Evolutionary conservation across 2,329 filamentous ascomycete species (phyloP).

Genomic region (Apiospora koreana): DNA sequence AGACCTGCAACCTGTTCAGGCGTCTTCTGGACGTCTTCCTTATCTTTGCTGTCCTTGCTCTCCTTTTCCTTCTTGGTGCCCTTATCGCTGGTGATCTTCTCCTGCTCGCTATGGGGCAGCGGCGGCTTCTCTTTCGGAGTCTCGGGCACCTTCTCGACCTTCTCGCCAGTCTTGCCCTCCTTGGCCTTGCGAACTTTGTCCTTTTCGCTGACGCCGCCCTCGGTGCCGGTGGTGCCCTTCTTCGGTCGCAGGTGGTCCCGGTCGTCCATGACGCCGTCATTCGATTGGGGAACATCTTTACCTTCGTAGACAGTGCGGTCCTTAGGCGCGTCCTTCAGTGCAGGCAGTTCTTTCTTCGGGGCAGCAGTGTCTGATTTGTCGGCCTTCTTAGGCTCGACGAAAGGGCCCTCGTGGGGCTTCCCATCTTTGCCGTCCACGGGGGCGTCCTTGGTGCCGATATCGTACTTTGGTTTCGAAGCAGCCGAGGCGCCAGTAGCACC

Average conservation of each 20-base stretch:
- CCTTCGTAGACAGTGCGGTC: conserved; percentile 59
- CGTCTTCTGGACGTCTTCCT: conserved; percentile 39
- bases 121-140: conserved; percentile 84
- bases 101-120: conserved; percentile 77
- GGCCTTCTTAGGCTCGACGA: conserved; percentile 57
- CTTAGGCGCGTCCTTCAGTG: conserved; percentile 50
- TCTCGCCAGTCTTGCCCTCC: conserved; percentile 66
- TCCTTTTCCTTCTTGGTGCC: conserved; percentile 41
- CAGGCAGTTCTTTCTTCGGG: conserved; percentile 40
- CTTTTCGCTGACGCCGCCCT: conserved; percentile 87
- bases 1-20: conserved; percentile 48
- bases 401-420: conserved; percentile 87
- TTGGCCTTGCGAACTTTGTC: conserved; percentile 72
- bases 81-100: conserved; percentile 56
- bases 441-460: conserved; percentile 67
- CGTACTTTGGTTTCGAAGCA: conserved; percentile 35
- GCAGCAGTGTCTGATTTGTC: conserved; percentile 35
- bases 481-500: conserved; percentile 26
- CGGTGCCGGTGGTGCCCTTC: conserved; percentile 83
- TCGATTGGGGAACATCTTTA: conserved; percentile 61
- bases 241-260: conserved; percentile 74
- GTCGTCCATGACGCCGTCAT: conserved; percentile 93
- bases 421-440: conserved; percentile 93
- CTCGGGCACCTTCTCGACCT: conserved; percentile 73
- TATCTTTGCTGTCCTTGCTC: conserved; percentile 36